Base-by-base conservation (phyloP, 441 rosid species). In the Pelargonium cotyledonis region DNA sequence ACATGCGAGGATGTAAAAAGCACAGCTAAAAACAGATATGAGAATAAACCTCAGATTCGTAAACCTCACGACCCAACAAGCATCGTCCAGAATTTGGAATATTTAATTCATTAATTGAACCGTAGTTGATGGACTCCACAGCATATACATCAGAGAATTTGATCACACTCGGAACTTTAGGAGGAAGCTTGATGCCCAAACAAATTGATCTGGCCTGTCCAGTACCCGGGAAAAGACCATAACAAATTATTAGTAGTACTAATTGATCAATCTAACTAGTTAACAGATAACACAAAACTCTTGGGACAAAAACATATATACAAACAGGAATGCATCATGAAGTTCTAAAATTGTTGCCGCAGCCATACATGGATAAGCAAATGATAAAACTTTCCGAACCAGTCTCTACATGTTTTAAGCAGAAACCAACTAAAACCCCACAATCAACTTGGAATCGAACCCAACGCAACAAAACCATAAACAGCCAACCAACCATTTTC, bases 141-240 rank as follows among this genome's bases (percentile, higher is more conserved):
- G 87, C 88, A 80, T 93, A 93, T 26, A 83, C 73, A 73, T 89
- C 95, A 67, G 83, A 79, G 78, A 90, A 81, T 19, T 71, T 78
- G 67, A 88, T 81, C 75, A 73, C 78, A 8, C 70, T 76, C 49
- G 83, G 70, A 51, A 72, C 61, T 47, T 74, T 74, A 57, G 83
- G 82, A 14, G 23, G 43, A 74, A 69, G 66, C 77, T 73, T 78
- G 69, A 84, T 75, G 73, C 91, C 88, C 73, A 82, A 80, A 76
- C 95, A 88, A 62, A 70, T 55, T 7, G 84, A 78, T 71, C 75
- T 82, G 6, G 80, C 84, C 93, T 90, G 86, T 73, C 60, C 65
- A 76, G 26, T 46, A 78, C 71, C 71, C n/a, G 69, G 31, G 43
- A 71, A 66, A 71, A 35, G 53, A 57, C 70, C 68, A 70, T 70